These are phyloP conservation scores for Trypanosoma lewisi DNA, from an alignment of 208 protist species.

Conservation along the genomic window DNA sequence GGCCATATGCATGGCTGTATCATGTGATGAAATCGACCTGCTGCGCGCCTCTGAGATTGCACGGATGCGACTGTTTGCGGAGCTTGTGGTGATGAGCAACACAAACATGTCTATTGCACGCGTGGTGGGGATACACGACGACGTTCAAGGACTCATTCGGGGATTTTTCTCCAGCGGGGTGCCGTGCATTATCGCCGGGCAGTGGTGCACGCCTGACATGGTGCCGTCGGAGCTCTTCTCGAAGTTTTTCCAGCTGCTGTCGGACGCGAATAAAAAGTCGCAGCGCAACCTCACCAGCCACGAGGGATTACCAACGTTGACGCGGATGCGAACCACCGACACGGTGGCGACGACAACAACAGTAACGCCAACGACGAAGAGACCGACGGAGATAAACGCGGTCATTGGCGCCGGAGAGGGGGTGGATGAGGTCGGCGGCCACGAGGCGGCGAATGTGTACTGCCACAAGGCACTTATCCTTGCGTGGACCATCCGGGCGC, in stretches of 20 bases:
- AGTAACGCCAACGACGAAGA: not conserved
- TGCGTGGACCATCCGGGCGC: slow-evolving; percentile 55
- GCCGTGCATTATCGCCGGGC: slow-evolving; percentile 72
- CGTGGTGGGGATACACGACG: slow-evolving; percentile 47
- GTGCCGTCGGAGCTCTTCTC: slow-evolving; percentile 67
- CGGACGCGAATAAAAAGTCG: slow-evolving; percentile 20
- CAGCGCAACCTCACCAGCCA: not conserved
- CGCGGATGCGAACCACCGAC: not conserved
- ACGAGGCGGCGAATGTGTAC: slow-evolving; percentile 19
- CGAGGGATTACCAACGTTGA: not conserved
- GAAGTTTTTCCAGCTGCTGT: slow-evolving; percentile 66
- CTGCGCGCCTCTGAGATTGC: slow-evolving; percentile 65
- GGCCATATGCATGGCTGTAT: slow-evolving; percentile 28
- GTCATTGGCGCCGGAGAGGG: not conserved
- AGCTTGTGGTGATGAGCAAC: slow-evolving; percentile 79
- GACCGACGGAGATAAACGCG: not conserved
- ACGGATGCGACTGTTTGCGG: slow-evolving; percentile 80
- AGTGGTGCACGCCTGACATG: slow-evolving; percentile 92
- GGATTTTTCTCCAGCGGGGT: slow-evolving; percentile 70
- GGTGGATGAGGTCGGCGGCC: slow-evolving; percentile 1
- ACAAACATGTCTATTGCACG: slow-evolving; percentile 63
- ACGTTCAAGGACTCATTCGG: slow-evolving; percentile 64
- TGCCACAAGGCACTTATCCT: slow-evolving; percentile 69
- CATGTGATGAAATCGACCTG: slow-evolving; percentile 37
- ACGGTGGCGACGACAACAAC: not conserved